Percentiles rank a stretch among this genome's conserved stretches.
These are phyloP conservation scores for Castanopsis chinensis DNA, from an alignment of 306 rosid genomes.

Conservation along the genomic window DNA sequence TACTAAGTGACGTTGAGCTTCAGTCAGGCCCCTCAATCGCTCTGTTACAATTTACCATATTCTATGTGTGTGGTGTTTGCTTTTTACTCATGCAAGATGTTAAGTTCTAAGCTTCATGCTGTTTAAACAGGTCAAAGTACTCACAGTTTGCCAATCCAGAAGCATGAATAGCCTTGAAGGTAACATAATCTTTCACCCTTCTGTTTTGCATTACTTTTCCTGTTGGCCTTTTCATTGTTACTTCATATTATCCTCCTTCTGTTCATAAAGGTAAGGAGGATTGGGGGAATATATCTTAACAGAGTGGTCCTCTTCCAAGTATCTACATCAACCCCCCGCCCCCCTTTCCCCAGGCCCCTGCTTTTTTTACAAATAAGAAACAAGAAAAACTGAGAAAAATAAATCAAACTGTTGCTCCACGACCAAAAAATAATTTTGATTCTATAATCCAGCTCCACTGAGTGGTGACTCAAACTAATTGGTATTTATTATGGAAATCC, in stretches of 20 bases:
- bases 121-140: constrained; percentile 71
- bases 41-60: background rate
- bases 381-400: background rate
- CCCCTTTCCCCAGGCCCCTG: background rate
- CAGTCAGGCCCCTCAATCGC: background rate
- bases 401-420: background rate
- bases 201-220: background rate
- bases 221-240: background rate
- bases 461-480: background rate
- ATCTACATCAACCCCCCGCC: background rate
- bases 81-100: constrained; percentile 6
- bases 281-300: background rate
- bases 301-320: background rate
- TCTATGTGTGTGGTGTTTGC: background rate
- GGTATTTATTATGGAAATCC: background rate
- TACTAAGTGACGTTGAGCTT: background rate
- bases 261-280: background rate
- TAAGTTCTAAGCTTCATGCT: constrained; percentile 21
- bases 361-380: background rate
- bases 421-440: background rate
- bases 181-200: constrained; percentile 23
- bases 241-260: background rate
- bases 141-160: constrained; percentile 77
- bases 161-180: constrained; percentile 53
- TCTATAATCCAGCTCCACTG: background rate